Conservation (phyloP, 176 grass and related monocot species). For the Oryza punctata region DNA sequence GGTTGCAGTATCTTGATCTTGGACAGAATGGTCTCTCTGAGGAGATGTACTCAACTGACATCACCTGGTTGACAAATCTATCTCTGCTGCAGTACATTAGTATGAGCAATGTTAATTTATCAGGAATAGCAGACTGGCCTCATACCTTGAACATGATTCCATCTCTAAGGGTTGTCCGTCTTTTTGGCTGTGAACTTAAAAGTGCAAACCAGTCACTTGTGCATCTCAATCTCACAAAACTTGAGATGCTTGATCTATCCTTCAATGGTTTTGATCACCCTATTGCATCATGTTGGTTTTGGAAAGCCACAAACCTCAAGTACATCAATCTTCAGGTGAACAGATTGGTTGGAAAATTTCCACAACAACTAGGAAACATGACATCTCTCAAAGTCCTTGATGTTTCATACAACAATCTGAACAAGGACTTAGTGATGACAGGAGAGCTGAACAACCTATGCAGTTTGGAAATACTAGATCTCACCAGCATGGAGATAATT, state of each 20-base stretch:
- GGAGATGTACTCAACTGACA: too few species aligned
- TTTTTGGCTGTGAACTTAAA: background rate
- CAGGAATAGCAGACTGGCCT: background rate
- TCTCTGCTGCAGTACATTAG: too few species aligned
- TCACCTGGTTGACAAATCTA: too few species aligned
- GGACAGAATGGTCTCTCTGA: too few species aligned
- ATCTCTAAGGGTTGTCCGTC: background rate
- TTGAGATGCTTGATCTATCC: conserved; percentile 25
- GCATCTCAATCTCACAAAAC: conserved; percentile 11
- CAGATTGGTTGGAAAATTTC: background rate
- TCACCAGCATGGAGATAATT: background rate
- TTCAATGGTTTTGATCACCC: background rate
- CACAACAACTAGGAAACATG: background rate
- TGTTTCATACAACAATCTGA: background rate
- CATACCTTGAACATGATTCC: conserved; percentile 6
- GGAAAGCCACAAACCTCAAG: conserved; percentile 26
- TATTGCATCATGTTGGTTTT: conserved; percentile 43
- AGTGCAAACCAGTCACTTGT: background rate
- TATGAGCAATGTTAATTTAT: too few species aligned
- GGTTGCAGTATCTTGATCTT: background rate
- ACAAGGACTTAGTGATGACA: background rate
- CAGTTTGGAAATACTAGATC: conserved; percentile 22
- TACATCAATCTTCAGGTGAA: too few species aligned
- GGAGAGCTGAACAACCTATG: conserved; percentile 6
- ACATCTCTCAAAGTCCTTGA: background rate